Evolutionary conservation across 129 eudicot species (phyloP), one percentile per base, ranked within the genome.

Genomic region (Artemisia annua): DNA sequence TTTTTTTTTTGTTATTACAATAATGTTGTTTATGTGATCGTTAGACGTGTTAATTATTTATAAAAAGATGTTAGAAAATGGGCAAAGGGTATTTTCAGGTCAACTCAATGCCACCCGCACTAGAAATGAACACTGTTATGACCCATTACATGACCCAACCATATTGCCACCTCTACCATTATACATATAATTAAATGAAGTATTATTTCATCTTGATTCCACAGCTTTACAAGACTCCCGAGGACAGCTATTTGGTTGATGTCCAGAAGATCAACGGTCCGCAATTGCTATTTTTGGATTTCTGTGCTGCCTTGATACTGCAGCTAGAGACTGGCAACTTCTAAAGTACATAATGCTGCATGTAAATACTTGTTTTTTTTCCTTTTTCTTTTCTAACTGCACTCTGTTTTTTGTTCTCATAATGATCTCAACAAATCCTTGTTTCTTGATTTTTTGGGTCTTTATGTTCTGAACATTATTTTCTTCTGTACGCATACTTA

Each of bases 201-300:
- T 11, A 0, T 54, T 5, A 16, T 66, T 26, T 66, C 15, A n/a
- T 48, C 9, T 76, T 64, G 58, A 28, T 22, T 55, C 12, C 3
- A 64, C 86, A 91, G 97, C 91, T 91, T 22, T 91, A 91, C 89
- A 91, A 80, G 73, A 82, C 89, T 56, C 80, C 77, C 11, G 95
- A 83, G 19, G 95, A 83, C 50, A 84, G 79, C 63, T 90, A 85
- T 68, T 62, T 91, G 83, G 86, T 91, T 26, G 97, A 91, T 57
- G 49, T 91, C 30, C 91, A 87, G 71, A 87, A 88, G 77, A 83
- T 91, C 53, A 80, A 71, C 35, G 97, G 97, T 14, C 85, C 86
- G 0, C 91, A 85, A 49, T 78, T 90, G 78, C 85, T 85, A 64
- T 90, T 90, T 81, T 74, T 90, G 70, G 95, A 90, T 46, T 80